These are phyloP conservation scores for Tetracladium marchalianum DNA, from an alignment of 495 filamentous ascomycete genomes.

Conservation along the genomic window DNA sequence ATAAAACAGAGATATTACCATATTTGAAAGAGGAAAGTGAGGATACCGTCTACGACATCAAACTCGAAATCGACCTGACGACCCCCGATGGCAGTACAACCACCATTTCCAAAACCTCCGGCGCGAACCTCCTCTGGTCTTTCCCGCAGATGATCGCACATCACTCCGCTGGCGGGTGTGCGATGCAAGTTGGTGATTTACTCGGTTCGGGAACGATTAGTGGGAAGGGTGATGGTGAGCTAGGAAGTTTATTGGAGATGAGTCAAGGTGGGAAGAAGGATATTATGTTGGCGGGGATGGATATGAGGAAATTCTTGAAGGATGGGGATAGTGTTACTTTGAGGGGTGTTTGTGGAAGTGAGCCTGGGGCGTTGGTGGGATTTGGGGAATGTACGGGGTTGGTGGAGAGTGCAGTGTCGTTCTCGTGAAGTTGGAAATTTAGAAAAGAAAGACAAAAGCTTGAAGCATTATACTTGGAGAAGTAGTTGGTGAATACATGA, in stretches of 20 bases:
- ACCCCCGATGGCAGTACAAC: slow-evolving; percentile 51
- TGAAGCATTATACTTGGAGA: too few species aligned
- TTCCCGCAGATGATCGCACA: slow-evolving; percentile 62
- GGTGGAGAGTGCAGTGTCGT: neutral
- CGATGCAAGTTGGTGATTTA: slow-evolving; percentile 50
- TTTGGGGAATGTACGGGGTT: slow-evolving; percentile 63
- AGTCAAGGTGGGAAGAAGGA: slow-evolving; percentile 48
- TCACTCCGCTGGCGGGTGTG: slow-evolving; percentile 54
- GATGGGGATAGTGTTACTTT: slow-evolving; percentile 77
- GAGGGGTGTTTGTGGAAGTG: slow-evolving; percentile 45
- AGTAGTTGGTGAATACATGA: too few species aligned
- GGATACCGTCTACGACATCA: slow-evolving; percentile 62
- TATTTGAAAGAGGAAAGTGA: slow-evolving; percentile 56
- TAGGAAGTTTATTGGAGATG: neutral
- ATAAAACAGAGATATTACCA: slow-evolving; percentile 41
- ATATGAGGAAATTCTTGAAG: slow-evolving; percentile 65
- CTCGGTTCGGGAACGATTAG: slow-evolving; percentile 62
- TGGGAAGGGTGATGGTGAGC: slow-evolving; percentile 47
- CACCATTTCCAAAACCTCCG: slow-evolving; percentile 53
- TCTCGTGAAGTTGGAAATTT: too few species aligned
- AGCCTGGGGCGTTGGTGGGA: slow-evolving; percentile 51
- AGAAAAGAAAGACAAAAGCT: too few species aligned
- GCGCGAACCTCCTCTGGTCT: slow-evolving; percentile 58
- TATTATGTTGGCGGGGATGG: slow-evolving; percentile 56
- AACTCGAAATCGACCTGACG: slow-evolving; percentile 63